These are phyloP conservation scores for Sporothrix luriei DNA, from an alignment of 2,329 filamentous ascomycete species.

Conservation along the genomic window DNA sequence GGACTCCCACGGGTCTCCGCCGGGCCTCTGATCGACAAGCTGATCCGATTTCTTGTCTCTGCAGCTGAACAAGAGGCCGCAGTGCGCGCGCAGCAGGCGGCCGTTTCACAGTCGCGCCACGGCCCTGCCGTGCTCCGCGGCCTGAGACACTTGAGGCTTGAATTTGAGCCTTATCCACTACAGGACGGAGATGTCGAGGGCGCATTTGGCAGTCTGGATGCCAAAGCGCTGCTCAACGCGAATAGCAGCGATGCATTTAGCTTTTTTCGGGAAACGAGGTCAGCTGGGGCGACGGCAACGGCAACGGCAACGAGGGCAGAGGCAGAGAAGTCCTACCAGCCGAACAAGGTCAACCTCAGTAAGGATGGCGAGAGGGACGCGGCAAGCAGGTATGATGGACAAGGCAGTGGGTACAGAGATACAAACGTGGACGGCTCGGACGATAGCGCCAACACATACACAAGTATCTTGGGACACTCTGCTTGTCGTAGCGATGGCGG, in stretches of 20 bases:
- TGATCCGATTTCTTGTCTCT: slow-evolving; percentile 53
- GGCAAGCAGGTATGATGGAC: background rate
- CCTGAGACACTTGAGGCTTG: slow-evolving; percentile 57
- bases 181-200: slow-evolving; percentile 42
- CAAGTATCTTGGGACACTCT: background rate
- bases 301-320: background rate
- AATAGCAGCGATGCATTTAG: slow-evolving; percentile 48
- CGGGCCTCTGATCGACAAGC: slow-evolving; percentile 53
- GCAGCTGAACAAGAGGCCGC: slow-evolving; percentile 54
- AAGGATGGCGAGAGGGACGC: background rate
- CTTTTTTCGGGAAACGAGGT: slow-evolving; percentile 47
- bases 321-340: too few relatives aligned
- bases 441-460: background rate
- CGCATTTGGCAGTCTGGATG: slow-evolving; percentile 44
- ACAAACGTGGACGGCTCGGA: too few relatives aligned
- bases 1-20: slow-evolving; percentile 57
- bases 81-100: slow-evolving; percentile 44
- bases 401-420: background rate
- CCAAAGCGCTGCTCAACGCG: slow-evolving; percentile 48
- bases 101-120: slow-evolving; percentile 39
- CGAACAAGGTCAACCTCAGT: background rate
- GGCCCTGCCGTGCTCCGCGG: slow-evolving; percentile 52
- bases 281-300: background rate
- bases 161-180: slow-evolving; percentile 53
- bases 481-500: background rate